Evolutionary conservation across 2,329 filamentous ascomycete species (phyloP).

Genomic region (Lasiodiplodia hormozganensis): DNA sequence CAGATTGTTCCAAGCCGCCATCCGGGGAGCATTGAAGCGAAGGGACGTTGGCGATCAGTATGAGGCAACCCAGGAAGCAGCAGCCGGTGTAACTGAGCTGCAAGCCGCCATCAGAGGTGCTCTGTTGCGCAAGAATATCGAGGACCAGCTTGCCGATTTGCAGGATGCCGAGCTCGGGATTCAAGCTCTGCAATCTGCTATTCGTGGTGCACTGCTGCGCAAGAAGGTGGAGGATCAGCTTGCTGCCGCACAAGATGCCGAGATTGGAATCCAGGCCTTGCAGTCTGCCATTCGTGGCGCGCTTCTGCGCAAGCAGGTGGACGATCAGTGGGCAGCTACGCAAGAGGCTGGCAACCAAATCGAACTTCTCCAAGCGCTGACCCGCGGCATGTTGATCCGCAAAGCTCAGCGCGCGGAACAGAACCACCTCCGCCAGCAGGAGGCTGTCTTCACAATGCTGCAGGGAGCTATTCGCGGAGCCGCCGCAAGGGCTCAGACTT

Average conservation of each 20-base stretch:
- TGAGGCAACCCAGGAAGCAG: constrained; percentile 56
- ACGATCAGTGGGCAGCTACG: constrained; percentile 35
- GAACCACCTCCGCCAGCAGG: constrained; percentile 46
- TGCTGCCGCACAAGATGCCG: constrained; percentile 64
- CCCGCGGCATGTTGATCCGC: constrained; percentile 51
- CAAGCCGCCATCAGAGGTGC: constrained; percentile 69
- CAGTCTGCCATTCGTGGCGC: constrained; percentile 69
- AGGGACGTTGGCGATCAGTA: constrained; percentile 59
- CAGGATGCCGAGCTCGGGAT: constrained; percentile 68
- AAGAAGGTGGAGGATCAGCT: constrained; percentile 57
- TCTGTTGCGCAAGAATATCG: constrained; percentile 65
- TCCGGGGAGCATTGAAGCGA: constrained; percentile 57
- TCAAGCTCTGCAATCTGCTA: constrained; percentile 59
- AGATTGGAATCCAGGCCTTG: constrained; percentile 62
- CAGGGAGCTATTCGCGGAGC: constrained; percentile 70
- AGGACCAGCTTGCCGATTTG: constrained; percentile 54
- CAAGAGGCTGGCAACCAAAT: constrained; percentile 33
- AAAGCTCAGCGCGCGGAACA: constrained; percentile 44
- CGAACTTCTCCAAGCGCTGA: constrained; percentile 48
- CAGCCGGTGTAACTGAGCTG: constrained; percentile 62
- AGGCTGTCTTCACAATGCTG: constrained; percentile 57
- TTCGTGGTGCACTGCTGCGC: constrained; percentile 71
- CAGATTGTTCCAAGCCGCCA: constrained; percentile 63
- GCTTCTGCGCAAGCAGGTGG: constrained; percentile 60
- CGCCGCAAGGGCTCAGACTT: constrained; percentile 49